These are phyloP conservation scores for Globisporangium echinulatum DNA, from an alignment of 352 stramenopile species.

Conservation along the genomic window DNA sequence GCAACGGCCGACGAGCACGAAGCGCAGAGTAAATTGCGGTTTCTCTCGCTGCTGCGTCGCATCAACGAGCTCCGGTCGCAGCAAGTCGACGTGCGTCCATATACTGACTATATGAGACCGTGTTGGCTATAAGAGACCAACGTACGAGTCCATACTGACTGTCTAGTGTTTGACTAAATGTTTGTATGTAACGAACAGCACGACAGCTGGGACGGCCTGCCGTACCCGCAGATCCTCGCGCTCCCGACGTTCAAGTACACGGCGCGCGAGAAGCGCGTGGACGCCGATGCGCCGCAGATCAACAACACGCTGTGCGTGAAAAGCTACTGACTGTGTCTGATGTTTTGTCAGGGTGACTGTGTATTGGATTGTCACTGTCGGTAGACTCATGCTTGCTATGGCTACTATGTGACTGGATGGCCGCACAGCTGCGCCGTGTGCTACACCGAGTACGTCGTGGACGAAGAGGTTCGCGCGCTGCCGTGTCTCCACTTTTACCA, in stretches of 20 bases:
- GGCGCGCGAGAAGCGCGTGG: constrained; percentile 24
- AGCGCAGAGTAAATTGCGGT: constrained; percentile 51
- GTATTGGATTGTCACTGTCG: no score
- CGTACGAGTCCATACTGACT: no score
- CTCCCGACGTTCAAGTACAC: constrained; percentile 77
- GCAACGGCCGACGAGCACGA: constrained; percentile 22
- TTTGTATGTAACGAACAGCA: constrained; percentile 16
- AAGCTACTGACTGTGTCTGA: neutral
- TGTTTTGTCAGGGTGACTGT: neutral
- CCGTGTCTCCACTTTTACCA: constrained; percentile 88
- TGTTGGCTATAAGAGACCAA: no score
- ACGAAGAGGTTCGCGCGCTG: constrained; percentile 74
- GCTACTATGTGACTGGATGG: neutral
- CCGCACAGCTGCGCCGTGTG: constrained; percentile 60
- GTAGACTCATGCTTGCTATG: no score
- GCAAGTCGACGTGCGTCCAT: constrained; percentile 46
- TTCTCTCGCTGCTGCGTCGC: constrained; percentile 66
- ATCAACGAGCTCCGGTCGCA: constrained; percentile 83
- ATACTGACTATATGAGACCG: no score
- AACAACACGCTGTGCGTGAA: constrained; percentile 51
- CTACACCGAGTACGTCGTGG: constrained; percentile 67
- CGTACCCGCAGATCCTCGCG: constrained; percentile 77
- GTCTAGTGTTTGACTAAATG: neutral
- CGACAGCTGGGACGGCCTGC: constrained; percentile 66
- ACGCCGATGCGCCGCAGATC: constrained; percentile 22